Evolutionary conservation across 352 stramenopile genomes (phyloP), one percentile per base, ranked within the genome.

Genomic region (Pythium utonaiense): DNA sequence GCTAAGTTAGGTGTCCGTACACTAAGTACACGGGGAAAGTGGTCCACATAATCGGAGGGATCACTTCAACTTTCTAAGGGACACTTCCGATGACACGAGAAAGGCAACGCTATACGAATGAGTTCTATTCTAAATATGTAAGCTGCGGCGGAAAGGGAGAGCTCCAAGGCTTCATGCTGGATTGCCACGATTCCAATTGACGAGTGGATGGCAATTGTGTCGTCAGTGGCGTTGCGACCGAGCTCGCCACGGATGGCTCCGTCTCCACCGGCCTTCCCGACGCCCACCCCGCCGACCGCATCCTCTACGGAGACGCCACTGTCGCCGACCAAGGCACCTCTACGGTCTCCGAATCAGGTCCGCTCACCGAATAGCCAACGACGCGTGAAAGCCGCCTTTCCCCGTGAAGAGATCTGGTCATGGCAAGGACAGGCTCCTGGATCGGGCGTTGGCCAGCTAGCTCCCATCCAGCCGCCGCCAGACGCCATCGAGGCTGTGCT

Each of bases 401-500:
- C 78, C 14, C 81, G 81, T 14, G 62, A 78, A 8, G 62, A 84
- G 36, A 70, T 91, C 14, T 91, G 79, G 81, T 66, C 59, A 16
- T 91, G 79, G 81, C 69, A 66, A 9, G 54, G 77, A 42, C 61
- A 47, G 6, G 5, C 44, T 10, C 14, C 38, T 13, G 16, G 4
- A 12, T 3, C 24, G 3, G 40, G 22, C 14, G 16, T 16, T 27
- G 40, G 40, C 21, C 17, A 25, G 19, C 40, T 47, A 12, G 16
- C 40, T 16, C 7, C 27, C 17, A 10, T 25, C 24, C 9, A 52
- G 33, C 28, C 14, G 22, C 67, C 77, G 52, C 63, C 76, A 50
- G 73, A 88, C 22, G 62, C 82, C 38, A 71, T 88, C 40, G 77
- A 85, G 64, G 73, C 28, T 19, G 83, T 88, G 70, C 51, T 88